phyloP scores from a whole-genome alignment of 805 yeast genomes.

The Kodamaea laetipori region DNA sequence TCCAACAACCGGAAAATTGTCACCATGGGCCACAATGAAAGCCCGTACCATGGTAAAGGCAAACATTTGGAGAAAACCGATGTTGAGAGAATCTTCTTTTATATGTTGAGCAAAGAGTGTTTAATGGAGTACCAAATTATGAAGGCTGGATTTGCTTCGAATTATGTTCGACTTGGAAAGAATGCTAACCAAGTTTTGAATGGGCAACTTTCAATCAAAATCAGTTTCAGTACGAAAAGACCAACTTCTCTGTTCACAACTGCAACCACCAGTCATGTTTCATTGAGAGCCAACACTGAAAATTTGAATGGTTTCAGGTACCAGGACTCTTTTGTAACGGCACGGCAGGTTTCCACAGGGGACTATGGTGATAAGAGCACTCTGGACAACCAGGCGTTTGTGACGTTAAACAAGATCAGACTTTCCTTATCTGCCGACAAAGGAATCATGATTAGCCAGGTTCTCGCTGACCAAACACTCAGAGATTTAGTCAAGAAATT shows the following conservation, averaged over 20 bases:
- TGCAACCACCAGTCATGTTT: constrained; percentile 1
- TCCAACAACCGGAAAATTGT: constrained; percentile 62
- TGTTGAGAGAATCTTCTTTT: constrained; percentile 81
- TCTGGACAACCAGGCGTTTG: constrained; percentile 18
- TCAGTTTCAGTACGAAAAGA: constrained; percentile 47
- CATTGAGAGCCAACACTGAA: constrained; percentile 4
- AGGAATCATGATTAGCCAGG: constrained; percentile 28
- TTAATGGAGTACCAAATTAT: constrained; percentile 71
- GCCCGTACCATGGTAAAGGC: constrained; percentile 72
- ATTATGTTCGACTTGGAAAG: constrained; percentile 67
- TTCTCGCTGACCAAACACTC: constrained; percentile 37
- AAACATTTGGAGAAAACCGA: constrained; percentile 62
- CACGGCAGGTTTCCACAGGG: constrained; percentile 20
- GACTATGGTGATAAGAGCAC: constrained; percentile 13
- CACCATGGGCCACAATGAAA: constrained; percentile 60
- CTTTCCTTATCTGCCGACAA: constrained; percentile 44
- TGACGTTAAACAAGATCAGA: constrained; percentile 40
- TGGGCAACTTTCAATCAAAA: constrained; percentile 47
- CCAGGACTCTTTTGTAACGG: constrained; percentile 30
- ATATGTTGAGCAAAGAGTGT: constrained; percentile 64
- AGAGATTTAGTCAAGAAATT: constrained; percentile 57
- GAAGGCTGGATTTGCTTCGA: constrained; percentile 80
- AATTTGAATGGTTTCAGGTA: constrained; percentile 22
- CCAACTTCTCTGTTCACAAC: not conserved
- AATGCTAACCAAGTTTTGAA: constrained; percentile 51